Evolutionary conservation across 2,329 filamentous ascomycete species (phyloP).

Genomic region (Madurella mycetomatis): DNA sequence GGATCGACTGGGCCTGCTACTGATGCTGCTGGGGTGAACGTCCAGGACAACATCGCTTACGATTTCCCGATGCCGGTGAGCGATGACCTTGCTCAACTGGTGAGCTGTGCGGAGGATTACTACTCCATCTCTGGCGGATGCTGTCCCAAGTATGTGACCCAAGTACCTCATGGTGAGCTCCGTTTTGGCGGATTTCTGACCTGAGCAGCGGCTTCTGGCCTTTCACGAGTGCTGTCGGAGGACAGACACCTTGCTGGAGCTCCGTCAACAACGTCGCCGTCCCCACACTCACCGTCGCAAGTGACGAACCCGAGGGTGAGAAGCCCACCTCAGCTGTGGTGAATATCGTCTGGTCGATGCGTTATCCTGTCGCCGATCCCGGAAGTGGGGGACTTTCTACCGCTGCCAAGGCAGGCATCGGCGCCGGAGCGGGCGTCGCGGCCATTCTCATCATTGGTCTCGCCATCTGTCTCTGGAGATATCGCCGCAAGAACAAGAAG

Average conservation of each 20-base stretch:
- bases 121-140: conserved; percentile 27
- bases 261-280: conserved; percentile 16
- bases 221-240: conserved; percentile 26
- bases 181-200: background rate
- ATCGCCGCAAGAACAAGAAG: conserved; percentile 21
- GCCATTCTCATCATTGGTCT: conserved; percentile 18
- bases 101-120: conserved; percentile 27
- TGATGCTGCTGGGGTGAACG: conserved; percentile 4
- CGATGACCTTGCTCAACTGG: conserved; percentile 10
- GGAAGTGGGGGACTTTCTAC: conserved; percentile 16
- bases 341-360: conserved; percentile 30
- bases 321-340: conserved; percentile 28
- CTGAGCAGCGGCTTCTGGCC: conserved; percentile 24
- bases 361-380: conserved; percentile 20
- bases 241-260: conserved; percentile 29
- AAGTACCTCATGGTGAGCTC: background rate
- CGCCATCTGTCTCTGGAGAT: conserved; percentile 20
- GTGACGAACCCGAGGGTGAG: conserved; percentile 17
- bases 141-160: conserved; percentile 24
- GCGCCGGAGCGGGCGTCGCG: conserved; percentile 18
- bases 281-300: conserved; percentile 22
- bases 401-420: conserved; percentile 20
- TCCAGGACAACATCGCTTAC: conserved; percentile 7
- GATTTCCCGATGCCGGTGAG: conserved; percentile 22
- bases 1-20: background rate